Evolutionary conservation across 371 early-diverging fungal genomes (phyloP).

Genomic region (Nosema muscidifuracis): DNA sequence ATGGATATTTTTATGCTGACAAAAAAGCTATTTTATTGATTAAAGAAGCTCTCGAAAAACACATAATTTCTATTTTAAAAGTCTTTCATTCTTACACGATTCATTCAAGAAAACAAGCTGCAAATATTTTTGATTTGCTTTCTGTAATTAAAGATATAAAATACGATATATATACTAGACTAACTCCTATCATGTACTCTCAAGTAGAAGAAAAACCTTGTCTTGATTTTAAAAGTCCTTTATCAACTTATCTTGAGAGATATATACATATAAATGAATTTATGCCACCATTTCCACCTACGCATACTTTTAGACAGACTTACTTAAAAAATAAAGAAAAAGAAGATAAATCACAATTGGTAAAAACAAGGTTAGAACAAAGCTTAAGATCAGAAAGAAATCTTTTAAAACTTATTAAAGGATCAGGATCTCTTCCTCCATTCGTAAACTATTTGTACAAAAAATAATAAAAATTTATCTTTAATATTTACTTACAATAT

Average conservation of each 20-base stretch:
- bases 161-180: background rate
- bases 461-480: background rate
- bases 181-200: background rate
- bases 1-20: constrained; percentile 18
- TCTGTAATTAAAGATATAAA: background rate
- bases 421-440: constrained; percentile 42
- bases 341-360: constrained; percentile 47
- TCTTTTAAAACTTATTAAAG: constrained; percentile 51
- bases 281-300: constrained; percentile 61
- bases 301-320: constrained; percentile 61
- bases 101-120: background rate
- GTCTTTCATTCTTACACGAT: background rate
- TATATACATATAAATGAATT: constrained; percentile 62
- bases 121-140: constrained; percentile 7
- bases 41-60: constrained; percentile 1
- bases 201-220: background rate
- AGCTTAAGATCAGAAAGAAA: constrained; percentile 56
- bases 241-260: constrained; percentile 51
- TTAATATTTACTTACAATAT: constrained; percentile 13
- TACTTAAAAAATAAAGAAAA: constrained; percentile 39
- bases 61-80: constrained; percentile 21
- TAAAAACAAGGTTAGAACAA: constrained; percentile 60
- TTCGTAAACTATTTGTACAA: constrained; percentile 49
- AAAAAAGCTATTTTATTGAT: constrained; percentile 25
- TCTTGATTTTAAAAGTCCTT: constrained; percentile 37